Evolutionary conservation across 2,329 filamentous ascomycete genomes (phyloP).

Genomic region (Thermoascus crustaceus): DNA sequence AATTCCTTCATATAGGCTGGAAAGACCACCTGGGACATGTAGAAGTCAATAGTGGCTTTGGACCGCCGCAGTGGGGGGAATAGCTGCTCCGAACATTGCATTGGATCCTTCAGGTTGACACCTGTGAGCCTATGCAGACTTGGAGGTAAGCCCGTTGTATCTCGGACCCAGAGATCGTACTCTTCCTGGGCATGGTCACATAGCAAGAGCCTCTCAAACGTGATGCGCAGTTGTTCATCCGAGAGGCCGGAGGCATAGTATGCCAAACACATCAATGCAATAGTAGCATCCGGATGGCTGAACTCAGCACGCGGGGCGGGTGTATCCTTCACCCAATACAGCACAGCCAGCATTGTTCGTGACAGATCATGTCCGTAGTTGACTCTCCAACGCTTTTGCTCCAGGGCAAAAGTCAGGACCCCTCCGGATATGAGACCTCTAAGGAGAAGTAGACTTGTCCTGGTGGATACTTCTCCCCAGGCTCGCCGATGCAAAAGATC

Average conservation of each 20-base stretch:
- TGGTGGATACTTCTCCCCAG: constrained; percentile 32
- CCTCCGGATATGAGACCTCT: constrained; percentile 48
- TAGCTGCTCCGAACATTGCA: constrained; percentile 40
- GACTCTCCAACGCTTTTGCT: constrained; percentile 55
- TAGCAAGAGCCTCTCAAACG: constrained; percentile 41
- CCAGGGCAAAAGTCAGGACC: constrained; percentile 47
- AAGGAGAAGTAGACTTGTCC: constrained; percentile 19
- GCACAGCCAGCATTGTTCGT: constrained; percentile 51
- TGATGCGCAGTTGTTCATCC: constrained; percentile 41
- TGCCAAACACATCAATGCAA: constrained; percentile 47
- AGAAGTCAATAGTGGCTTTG: constrained; percentile 56
- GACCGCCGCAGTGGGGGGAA: constrained; percentile 48
- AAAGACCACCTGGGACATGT: constrained; percentile 51
- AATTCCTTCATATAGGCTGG: constrained; percentile 57
- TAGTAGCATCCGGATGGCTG: constrained; percentile 53
- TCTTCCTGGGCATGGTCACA: constrained; percentile 47
- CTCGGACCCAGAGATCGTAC: constrained; percentile 32
- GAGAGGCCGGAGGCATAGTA: constrained; percentile 52
- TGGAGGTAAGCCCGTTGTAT: constrained; percentile 23
- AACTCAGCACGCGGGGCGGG: constrained; percentile 52
- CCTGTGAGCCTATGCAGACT: constrained; percentile 38
- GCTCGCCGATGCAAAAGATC: no score
- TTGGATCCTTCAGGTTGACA: constrained; percentile 52
- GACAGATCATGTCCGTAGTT: constrained; percentile 53
- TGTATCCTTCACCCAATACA: constrained; percentile 52